phyloP scores from a whole-genome alignment of 2,329 filamentous ascomycete species.

The Sclerotinia borealis region DNA sequence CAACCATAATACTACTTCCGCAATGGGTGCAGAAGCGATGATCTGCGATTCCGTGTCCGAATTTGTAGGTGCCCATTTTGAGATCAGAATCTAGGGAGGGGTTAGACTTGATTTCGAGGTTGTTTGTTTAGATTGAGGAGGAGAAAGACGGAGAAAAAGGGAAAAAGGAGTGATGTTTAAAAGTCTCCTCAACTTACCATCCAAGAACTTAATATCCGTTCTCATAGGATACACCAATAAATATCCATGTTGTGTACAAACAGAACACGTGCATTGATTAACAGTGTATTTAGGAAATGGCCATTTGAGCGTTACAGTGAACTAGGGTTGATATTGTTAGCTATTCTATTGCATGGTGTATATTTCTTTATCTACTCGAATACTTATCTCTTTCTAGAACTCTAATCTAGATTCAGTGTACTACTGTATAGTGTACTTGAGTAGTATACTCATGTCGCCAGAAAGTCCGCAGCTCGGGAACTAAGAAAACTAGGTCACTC shows the following conservation, averaged over 20 bases:
- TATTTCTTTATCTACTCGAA: not conserved
- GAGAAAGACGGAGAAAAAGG: not conserved
- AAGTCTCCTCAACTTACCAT: constrained; percentile 15
- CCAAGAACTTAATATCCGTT: constrained; percentile 15
- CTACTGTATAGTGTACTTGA: no score
- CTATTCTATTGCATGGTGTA: no score
- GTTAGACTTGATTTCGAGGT: not conserved
- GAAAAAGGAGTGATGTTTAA: not conserved
- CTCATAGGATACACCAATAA: constrained; percentile 33
- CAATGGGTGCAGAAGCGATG: constrained; percentile 25
- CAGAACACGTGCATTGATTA: constrained; percentile 59
- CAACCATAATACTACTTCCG: constrained; percentile 22
- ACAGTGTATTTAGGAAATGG: constrained; percentile 42
- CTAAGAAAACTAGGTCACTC: no score
- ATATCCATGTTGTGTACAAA: constrained; percentile 49
- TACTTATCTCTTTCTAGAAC: no score
- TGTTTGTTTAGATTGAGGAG: not conserved
- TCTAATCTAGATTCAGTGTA: no score
- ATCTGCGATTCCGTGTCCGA: constrained; percentile 14
- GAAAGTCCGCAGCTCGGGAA: no score
- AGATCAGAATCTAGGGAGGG: not conserved
- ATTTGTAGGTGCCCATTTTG: constrained; percentile 16
- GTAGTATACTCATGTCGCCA: no score
- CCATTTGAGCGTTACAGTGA: constrained; percentile 44
- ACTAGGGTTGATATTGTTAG: constrained; percentile 32